Conservation (phyloP, 2,329 filamentous ascomycete genomes). For the Fusarium sp. region DNA sequence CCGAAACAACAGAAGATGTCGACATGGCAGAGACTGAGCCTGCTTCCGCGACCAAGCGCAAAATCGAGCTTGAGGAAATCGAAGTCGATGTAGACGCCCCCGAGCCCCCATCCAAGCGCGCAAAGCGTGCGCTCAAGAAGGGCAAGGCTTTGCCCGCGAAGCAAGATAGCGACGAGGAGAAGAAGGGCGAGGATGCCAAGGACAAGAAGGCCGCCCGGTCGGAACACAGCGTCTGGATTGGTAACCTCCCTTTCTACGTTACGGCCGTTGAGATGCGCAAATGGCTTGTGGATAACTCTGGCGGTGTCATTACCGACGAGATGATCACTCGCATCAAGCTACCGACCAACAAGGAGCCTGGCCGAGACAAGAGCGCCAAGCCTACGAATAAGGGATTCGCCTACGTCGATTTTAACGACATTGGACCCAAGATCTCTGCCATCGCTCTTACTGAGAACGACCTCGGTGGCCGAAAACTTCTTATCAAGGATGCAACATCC, state of each 20-base stretch:
- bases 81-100: slow-evolving; percentile 91
- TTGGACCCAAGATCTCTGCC: slow-evolving; percentile 77
- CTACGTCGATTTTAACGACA: slow-evolving; percentile 88
- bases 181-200: slow-evolving; percentile 51
- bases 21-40: slow-evolving; percentile 31
- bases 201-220: slow-evolving; percentile 69
- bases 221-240: slow-evolving; percentile 91
- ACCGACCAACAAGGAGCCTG: slow-evolving; percentile 69
- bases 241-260: slow-evolving; percentile 88
- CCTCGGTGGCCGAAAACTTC: slow-evolving; percentile 77
- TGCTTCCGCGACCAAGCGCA: slow-evolving; percentile 68
- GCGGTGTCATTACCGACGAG: slow-evolving; percentile 71
- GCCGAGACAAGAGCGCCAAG: slow-evolving; percentile 49
- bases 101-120: slow-evolving; percentile 95
- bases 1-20: slow-evolving; percentile 23
- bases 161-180: slow-evolving; percentile 51
- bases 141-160: slow-evolving; percentile 67
- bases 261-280: slow-evolving; percentile 79
- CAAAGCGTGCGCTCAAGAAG: slow-evolving; percentile 89
- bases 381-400: slow-evolving; percentile 89
- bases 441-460: slow-evolving; percentile 88
- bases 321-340: slow-evolving; percentile 88
- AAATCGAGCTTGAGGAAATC: slow-evolving; percentile 76
- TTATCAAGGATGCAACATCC: slow-evolving; percentile 93
- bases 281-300: slow-evolving; percentile 81